Evolutionary conservation across 805 yeast species (phyloP).

Genomic region (Brettanomyces naardenensis): DNA sequence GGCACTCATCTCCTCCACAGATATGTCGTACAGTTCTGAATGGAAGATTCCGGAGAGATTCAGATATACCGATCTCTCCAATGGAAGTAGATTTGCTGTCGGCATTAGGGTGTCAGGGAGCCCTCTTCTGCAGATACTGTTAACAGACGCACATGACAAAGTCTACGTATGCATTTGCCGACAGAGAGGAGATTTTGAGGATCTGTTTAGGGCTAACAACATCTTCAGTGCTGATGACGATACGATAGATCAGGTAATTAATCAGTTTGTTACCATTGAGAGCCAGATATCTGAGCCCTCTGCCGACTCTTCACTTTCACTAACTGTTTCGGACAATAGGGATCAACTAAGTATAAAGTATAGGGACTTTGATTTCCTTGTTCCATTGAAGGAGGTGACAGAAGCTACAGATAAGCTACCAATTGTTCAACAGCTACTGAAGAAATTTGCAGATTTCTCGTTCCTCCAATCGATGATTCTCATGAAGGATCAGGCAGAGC

Average conservation of each 20-base stretch:
- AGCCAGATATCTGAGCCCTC: not conserved
- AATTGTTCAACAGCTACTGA: conserved; percentile 1
- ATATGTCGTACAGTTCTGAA: not conserved
- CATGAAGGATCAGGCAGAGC: conserved; percentile 8
- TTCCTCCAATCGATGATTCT: conserved; percentile 9
- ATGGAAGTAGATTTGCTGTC: not conserved
- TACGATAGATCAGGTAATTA: conserved; percentile 2
- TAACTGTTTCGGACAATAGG: not conserved
- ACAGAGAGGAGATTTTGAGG: not conserved
- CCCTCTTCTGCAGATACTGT: conserved; percentile 1
- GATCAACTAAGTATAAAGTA: not conserved
- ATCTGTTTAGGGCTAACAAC: not conserved
- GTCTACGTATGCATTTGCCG: not conserved
- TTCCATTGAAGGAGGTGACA: not conserved
- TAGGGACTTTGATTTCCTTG: not conserved
- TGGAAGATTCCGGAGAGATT: not conserved
- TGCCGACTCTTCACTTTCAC: not conserved
- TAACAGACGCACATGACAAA: not conserved
- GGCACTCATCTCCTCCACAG: not conserved
- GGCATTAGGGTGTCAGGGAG: not conserved
- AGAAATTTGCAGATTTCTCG: conserved; percentile 6
- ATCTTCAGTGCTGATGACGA: conserved; percentile 2
- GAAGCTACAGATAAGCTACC: not conserved
- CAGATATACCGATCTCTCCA: not conserved
- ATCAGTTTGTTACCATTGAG: not conserved